Percentiles rank a stretch among this genome's conserved stretches.
These are phyloP conservation scores for Paecilomyces sp. DNA, from an alignment of 2,329 filamentous ascomycete genomes.

Conservation along the genomic window DNA sequence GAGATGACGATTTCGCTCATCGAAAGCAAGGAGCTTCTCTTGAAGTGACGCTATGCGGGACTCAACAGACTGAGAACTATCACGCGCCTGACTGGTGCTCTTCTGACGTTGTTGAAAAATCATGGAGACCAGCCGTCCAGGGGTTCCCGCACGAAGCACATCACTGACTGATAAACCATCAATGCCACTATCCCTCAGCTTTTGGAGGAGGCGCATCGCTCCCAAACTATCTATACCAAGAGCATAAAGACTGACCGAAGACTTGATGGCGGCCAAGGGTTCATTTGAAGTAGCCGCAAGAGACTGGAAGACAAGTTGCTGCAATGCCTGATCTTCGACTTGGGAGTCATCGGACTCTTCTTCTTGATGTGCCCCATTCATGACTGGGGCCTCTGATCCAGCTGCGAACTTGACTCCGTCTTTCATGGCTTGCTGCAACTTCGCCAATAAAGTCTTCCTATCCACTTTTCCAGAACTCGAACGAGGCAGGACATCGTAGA, in stretches of 20 bases:
- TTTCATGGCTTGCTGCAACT: conserved; percentile 4
- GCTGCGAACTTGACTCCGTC: conserved; percentile 2
- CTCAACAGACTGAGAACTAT: not conserved
- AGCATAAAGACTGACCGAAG: conserved; percentile 13
- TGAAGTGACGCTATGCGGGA: not conserved
- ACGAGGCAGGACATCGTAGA: conserved; percentile 14
- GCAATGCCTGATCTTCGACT: conserved; percentile 2
- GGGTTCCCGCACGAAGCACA: conserved; percentile 21
- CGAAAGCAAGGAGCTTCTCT: conserved; percentile 11
- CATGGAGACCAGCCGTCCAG: conserved; percentile 13
- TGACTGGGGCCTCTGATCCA: not conserved
- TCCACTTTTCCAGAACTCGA: conserved; percentile 21
- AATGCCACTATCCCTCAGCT: conserved; percentile 19
- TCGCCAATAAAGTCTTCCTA: conserved; percentile 13
- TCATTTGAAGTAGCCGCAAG: conserved; percentile 11
- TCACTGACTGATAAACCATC: conserved; percentile 17
- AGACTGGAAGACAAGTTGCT: conserved; percentile 10
- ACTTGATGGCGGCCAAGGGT: conserved; percentile 8
- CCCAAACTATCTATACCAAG: conserved; percentile 29
- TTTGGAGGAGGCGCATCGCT: conserved; percentile 26
- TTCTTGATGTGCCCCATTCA: conserved; percentile 1
- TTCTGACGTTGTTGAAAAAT: conserved; percentile 5
- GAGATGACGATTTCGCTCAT: conserved; percentile 7
- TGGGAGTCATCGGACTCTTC: conserved; percentile 3
- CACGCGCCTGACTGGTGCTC: not conserved